phyloP scores from a whole-genome alignment of 163 green algal species.

The Scenedesmus sp. region DNA sequence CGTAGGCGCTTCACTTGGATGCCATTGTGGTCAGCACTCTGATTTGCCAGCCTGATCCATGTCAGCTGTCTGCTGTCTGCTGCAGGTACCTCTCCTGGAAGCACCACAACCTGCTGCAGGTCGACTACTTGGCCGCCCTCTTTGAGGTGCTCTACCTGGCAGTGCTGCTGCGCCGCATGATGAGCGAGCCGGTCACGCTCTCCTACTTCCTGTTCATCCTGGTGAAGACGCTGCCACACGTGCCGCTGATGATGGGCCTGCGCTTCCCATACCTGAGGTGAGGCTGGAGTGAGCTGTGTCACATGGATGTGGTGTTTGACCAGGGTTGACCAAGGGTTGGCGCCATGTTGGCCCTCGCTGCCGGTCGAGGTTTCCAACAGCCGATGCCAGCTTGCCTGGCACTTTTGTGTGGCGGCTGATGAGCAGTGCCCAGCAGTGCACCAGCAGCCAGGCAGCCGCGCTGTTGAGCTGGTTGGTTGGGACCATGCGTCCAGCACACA shows the following conservation, averaged over 20 bases:
- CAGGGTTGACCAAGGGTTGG: background rate
- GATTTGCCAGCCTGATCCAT: background rate
- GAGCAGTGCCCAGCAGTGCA: background rate
- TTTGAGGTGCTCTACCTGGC: conserved; percentile 39
- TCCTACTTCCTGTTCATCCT: conserved; percentile 15
- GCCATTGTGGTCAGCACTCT: too few species aligned
- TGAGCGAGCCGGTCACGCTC: conserved; percentile 12
- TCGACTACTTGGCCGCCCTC: conserved; percentile 15
- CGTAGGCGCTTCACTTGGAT: too few species aligned
- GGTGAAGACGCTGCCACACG: conserved; percentile 26
- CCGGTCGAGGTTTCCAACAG: background rate
- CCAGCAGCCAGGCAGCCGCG: too few species aligned
- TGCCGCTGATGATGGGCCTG: conserved; percentile 37
- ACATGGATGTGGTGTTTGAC: background rate
- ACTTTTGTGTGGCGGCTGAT: background rate
- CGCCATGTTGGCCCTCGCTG: background rate
- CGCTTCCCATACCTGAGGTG: conserved; percentile 20
- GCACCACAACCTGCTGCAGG: conserved; percentile 33
- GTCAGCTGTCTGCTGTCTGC: background rate
- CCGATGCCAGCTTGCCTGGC: background rate
- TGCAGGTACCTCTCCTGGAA: conserved; percentile 44
- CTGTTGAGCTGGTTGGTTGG: too few species aligned
- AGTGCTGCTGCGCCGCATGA: conserved; percentile 25
- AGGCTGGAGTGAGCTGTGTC: background rate
- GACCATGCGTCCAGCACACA: background rate